phyloP scores from a whole-genome alignment of 2,329 filamentous ascomycete genomes.

The Colletotrichum gloeosporioides region DNA sequence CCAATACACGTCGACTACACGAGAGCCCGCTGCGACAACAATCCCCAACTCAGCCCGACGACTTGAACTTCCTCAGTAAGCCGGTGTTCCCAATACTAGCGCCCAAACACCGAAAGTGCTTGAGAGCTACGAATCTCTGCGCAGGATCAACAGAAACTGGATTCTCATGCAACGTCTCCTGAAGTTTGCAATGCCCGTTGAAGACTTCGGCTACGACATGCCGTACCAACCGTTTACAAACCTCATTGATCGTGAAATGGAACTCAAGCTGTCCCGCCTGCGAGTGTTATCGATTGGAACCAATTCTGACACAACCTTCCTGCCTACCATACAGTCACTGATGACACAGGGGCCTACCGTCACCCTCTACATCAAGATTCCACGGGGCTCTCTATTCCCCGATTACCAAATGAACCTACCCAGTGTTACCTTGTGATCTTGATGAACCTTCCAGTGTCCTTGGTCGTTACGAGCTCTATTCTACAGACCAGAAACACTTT shows the following conservation, averaged over 20 bases:
- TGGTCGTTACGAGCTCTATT: not conserved
- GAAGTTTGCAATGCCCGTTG: rapidly evolving
- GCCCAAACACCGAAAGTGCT: not conserved
- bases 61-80: not conserved
- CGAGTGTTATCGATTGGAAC: not conserved
- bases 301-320: not conserved
- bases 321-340: not conserved
- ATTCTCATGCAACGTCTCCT: not conserved
- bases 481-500: not conserved
- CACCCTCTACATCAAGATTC: not conserved
- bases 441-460: not conserved
- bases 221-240: not conserved
- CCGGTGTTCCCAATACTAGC: not conserved
- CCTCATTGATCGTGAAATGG: not conserved
- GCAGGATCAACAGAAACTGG: not conserved
- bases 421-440: not conserved
- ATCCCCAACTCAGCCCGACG: not conserved
- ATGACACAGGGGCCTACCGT: not conserved
- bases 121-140: not conserved
- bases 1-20: not conserved
- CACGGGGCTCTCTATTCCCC: no score
- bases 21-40: not conserved
- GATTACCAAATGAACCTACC: not conserved
- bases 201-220: not conserved
- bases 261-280: not conserved